Percentiles rank a stretch among this genome's conserved stretches.
These are phyloP conservation scores for Botryobasidium botryosum DNA, from an alignment of 768 basidiomycete genomes.

Conservation along the genomic window DNA sequence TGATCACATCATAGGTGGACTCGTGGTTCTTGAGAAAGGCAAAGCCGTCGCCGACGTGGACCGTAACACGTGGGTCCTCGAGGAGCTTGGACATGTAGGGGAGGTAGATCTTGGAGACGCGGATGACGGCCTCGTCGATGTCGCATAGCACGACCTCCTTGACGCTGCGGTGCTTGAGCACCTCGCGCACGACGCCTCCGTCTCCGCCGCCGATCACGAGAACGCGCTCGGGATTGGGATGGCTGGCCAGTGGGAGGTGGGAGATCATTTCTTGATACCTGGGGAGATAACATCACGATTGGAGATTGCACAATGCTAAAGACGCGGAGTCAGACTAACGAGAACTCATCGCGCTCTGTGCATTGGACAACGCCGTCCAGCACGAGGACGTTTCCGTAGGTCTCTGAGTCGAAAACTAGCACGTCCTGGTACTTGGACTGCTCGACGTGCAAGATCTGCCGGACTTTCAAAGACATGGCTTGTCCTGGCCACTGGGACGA, in stretches of 20 bases:
- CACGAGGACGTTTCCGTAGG: slow-evolving; percentile 91
- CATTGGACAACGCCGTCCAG: slow-evolving; percentile 93
- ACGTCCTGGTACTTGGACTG: slow-evolving; percentile 92
- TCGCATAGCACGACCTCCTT: slow-evolving; percentile 90
- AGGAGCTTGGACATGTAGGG: slow-evolving; percentile 87
- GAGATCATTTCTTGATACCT: slow-evolving; percentile 99
- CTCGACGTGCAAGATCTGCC: slow-evolving; percentile 86
- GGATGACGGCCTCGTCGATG: slow-evolving; percentile 96
- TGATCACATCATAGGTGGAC: slow-evolving; percentile 86
- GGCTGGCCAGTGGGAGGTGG: slow-evolving; percentile 87
- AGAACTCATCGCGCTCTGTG: slow-evolving; percentile 97
- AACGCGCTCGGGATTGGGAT: slow-evolving; percentile 90
- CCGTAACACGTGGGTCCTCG: slow-evolving; percentile 59
- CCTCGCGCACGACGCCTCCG: slow-evolving; percentile 94
- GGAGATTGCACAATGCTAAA: background rate
- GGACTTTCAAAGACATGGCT: slow-evolving; percentile 93
- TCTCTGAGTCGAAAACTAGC: slow-evolving; percentile 89
- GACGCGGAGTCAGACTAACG: slow-evolving; percentile 35
- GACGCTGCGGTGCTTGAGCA: slow-evolving; percentile 83
- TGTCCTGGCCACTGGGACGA: slow-evolving; percentile 94
- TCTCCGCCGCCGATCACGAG: slow-evolving; percentile 98
- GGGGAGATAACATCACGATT: slow-evolving; percentile 4
- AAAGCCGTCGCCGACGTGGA: slow-evolving; percentile 90
- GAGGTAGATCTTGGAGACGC: slow-evolving; percentile 84
- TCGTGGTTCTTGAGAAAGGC: slow-evolving; percentile 85